These are phyloP conservation scores for Datura wrightii DNA, from an alignment of 257 asterid species.

Conservation along the genomic window DNA sequence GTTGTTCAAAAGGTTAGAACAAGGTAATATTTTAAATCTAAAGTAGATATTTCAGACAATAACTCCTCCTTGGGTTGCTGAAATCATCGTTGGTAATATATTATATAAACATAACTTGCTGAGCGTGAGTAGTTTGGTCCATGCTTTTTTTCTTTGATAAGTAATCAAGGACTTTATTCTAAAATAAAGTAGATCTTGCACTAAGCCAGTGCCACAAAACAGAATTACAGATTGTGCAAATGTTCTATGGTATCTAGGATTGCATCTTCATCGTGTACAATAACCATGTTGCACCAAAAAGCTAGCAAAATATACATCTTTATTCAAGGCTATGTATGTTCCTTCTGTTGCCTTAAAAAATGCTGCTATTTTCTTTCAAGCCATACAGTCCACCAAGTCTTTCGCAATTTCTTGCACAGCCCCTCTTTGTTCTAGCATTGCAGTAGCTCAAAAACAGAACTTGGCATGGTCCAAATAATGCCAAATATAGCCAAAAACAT, in stretches of 20 bases:
- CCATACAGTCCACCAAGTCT: background rate
- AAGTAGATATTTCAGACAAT: background rate
- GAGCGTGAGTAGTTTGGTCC: background rate
- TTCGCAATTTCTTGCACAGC: background rate
- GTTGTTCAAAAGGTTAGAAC: background rate
- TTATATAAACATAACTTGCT: background rate
- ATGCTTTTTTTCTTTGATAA: background rate
- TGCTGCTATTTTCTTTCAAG: constrained; percentile 2
- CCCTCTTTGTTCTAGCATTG: background rate
- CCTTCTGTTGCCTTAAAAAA: background rate
- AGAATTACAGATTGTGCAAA: background rate
- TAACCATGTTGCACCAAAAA: background rate
- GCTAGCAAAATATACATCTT: background rate
- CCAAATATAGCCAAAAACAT: background rate
- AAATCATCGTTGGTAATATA: background rate
- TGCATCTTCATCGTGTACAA: background rate
- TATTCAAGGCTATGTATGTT: background rate
- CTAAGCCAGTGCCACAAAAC: background rate
- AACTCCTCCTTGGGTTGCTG: background rate
- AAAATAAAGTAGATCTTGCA: background rate
- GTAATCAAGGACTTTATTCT: background rate
- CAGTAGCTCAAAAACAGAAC: background rate
- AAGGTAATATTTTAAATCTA: background rate
- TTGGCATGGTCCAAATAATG: background rate
- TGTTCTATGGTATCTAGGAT: background rate